phyloP scores from a whole-genome alignment of 805 yeast genomes.

The Nakazawaea anatomiae region DNA sequence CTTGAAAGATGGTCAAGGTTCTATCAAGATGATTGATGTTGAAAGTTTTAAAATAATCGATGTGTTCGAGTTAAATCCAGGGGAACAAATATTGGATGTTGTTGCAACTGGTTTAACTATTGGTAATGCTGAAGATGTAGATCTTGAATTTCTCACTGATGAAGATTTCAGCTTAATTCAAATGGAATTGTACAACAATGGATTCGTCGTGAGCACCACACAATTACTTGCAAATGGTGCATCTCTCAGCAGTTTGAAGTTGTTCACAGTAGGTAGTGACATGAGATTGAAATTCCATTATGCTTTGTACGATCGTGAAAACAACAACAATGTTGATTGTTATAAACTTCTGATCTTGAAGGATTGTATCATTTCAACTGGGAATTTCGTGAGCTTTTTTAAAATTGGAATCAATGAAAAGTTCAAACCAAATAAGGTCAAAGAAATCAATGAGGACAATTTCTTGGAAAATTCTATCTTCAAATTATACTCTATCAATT shows the following conservation, averaged over 20 bases:
- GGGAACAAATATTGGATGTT: not conserved
- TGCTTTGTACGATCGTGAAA: not conserved
- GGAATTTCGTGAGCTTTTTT: not conserved
- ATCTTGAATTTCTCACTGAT: not conserved
- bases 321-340: not conserved
- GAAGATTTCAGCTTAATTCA: not conserved
- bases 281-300: constrained; percentile 6
- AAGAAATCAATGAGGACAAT: constrained; percentile 1
- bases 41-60: constrained; percentile 4
- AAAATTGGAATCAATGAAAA: constrained; percentile 1
- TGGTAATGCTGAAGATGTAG: not conserved
- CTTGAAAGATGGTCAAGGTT: not conserved
- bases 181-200: not conserved
- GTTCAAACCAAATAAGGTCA: not conserved
- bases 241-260: not conserved
- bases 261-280: constrained; percentile 5
- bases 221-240: not conserved
- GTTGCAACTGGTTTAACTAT: not conserved
- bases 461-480: constrained; percentile 1
- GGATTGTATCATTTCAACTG: not conserved
- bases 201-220: constrained; percentile 1
- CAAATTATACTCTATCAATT: not conserved
- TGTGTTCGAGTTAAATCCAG: not conserved
- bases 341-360: not conserved
- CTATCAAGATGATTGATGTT: constrained; percentile 4